Conservation (phyloP, 2,329 filamentous ascomycete genomes). For the Metarhizium humberi region DNA sequence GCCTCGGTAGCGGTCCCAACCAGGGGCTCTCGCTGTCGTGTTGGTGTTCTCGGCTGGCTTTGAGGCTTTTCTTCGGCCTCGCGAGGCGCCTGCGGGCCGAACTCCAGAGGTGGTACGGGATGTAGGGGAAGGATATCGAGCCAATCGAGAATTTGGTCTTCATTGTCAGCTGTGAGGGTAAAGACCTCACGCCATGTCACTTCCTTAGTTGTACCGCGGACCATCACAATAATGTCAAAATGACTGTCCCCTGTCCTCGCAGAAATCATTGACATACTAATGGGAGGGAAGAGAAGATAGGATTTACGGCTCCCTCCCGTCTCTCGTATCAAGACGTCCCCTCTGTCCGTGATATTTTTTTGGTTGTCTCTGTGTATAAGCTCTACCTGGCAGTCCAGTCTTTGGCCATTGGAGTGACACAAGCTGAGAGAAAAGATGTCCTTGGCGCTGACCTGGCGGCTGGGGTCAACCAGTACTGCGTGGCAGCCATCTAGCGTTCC, state of each 20-base stretch:
- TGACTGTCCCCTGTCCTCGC: conserved; percentile 64
- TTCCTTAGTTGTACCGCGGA: conserved; percentile 58
- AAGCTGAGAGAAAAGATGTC: conserved; percentile 84
- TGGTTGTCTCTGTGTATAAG: conserved; percentile 76
- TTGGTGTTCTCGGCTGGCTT: conserved; percentile 12
- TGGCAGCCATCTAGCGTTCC: conserved; percentile 64
- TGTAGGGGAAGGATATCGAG: conserved; percentile 60
- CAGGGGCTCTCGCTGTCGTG: conserved; percentile 21
- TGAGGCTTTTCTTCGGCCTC: conserved; percentile 18
- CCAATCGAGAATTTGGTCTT: conserved; percentile 78
- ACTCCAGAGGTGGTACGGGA: conserved; percentile 37
- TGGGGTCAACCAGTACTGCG: conserved; percentile 63
- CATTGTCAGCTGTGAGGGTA: conserved; percentile 65
- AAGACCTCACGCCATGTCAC: conserved; percentile 78
- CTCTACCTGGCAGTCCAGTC: conserved; percentile 82
- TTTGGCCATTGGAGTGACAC: conserved; percentile 79
- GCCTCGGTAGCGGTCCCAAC: conserved; percentile 6
- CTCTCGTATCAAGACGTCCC: conserved; percentile 89
- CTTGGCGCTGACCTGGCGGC: conserved; percentile 75
- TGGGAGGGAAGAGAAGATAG: conserved; percentile 87
- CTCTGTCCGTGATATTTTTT: conserved; percentile 53
- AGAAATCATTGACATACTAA: conserved; percentile 65
- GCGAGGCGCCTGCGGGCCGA: conserved; percentile 19
- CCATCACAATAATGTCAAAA: conserved; percentile 76
- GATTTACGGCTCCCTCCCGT: conserved; percentile 62